These are phyloP conservation scores for Penicillium paxilli DNA, from an alignment of 495 filamentous ascomycete genomes.

Conservation along the genomic window DNA sequence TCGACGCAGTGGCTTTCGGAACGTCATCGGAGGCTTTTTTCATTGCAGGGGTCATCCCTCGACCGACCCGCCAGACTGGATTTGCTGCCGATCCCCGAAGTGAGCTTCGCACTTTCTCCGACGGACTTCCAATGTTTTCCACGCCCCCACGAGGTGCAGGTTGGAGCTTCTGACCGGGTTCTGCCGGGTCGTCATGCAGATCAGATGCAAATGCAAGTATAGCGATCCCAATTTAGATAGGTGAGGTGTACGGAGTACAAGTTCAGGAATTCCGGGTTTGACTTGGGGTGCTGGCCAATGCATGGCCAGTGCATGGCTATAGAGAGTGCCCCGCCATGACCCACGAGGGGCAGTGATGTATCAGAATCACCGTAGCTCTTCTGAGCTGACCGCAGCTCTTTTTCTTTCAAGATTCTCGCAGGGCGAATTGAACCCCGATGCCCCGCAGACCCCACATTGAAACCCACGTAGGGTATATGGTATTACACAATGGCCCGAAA, in stretches of 20 bases:
- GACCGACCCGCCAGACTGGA: not conserved
- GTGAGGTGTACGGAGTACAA: no score
- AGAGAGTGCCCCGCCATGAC: not conserved
- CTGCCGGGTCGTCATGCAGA: not conserved
- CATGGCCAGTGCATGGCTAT: not conserved
- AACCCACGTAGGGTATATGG: not conserved
- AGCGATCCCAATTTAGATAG: no score
- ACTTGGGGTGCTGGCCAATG: not conserved
- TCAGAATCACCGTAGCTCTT: not conserved
- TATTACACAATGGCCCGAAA: no score
- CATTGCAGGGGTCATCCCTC: not conserved
- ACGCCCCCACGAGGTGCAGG: not conserved
- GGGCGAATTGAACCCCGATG: not conserved
- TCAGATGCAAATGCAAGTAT: not conserved
- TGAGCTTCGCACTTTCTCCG: not conserved
- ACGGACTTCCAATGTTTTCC: not conserved
- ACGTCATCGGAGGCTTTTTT: not conserved
- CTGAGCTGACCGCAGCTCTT: not conserved
- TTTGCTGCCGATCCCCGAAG: not conserved
- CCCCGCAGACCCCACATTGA: constrained; percentile 2
- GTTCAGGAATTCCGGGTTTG: not conserved
- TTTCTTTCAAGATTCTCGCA: not conserved
- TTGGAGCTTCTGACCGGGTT: not conserved
- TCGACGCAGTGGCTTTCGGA: no score
- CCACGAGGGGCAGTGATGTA: constrained; percentile 1